Conservation (phyloP, 306 rosid species). For the Herpetospermum pedunculosum region DNA sequence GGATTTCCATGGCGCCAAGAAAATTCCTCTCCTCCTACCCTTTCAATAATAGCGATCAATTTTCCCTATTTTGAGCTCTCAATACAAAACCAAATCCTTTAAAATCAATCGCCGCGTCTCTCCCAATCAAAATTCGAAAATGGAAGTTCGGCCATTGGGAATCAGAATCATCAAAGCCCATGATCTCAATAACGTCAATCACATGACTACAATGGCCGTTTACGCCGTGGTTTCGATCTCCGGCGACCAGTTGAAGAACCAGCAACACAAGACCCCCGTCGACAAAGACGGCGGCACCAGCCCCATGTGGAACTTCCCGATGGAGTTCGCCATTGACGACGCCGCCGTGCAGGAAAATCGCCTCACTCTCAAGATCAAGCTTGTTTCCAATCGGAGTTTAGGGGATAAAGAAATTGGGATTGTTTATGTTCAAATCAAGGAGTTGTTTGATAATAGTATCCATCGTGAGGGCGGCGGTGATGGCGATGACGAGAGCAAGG, state of each 20-base stretch:
- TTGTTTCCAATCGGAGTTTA: conserved; percentile 1
- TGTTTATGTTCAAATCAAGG: conserved; percentile 14
- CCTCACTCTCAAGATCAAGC: conserved; percentile 5
- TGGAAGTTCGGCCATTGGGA: conserved; percentile 12
- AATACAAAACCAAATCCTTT: neutral
- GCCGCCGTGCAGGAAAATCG: conserved; percentile 3
- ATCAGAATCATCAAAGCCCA: conserved; percentile 16
- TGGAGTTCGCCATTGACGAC: conserved; percentile 15
- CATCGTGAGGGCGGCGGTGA: neutral
- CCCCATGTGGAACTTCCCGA: conserved; percentile 16
- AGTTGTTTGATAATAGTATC: conserved; percentile 14
- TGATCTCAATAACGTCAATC: conserved; percentile 15
- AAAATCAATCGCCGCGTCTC: too few relatives aligned
- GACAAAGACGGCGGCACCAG: conserved; percentile 13
- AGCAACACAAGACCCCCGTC: conserved; percentile 8
- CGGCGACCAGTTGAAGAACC: conserved; percentile 8
- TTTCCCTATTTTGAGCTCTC: neutral
- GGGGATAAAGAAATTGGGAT: conserved; percentile 18
- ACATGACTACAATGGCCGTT: conserved; percentile 19
- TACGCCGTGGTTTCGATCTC: conserved; percentile 23
- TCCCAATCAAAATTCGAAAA: too few relatives aligned
- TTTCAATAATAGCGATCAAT: neutral
- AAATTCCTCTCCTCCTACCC: neutral
- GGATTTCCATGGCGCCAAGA: neutral
- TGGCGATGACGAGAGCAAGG: neutral